Evolutionary conservation across 139 green algal genomes (phyloP), one percentile per base, ranked within the genome.

Genomic region (Medakamo hakoo): DNA sequence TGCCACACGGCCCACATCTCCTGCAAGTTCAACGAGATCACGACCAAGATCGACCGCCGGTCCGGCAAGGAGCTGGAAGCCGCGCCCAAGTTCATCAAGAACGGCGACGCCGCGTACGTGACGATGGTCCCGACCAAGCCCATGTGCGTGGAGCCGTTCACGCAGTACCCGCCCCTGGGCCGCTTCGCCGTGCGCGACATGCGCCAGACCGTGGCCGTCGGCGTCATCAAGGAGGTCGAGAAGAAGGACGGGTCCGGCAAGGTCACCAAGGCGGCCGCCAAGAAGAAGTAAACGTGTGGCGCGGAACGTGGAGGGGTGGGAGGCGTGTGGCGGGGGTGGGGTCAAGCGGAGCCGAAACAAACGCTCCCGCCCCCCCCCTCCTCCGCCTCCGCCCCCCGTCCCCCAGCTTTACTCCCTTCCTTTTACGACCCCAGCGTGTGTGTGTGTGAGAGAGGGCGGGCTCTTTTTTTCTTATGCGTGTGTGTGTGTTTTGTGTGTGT

Each of bases 141-240:
- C 63, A 83, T 88, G 80, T 85, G 81, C 62, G 76, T 88, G 59
- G 82, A 88, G 80, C 58, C 70, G 4, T 88, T 82, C 72, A 75
- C 65, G 16, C 49, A 73, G 32, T 88, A 86, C 70, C 79, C 78
- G 25, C 71, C 76, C 20, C 69, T 88, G 59, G 82, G 80, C 9
- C 71, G 80, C 48, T 88, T 88, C 65, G 82, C 74, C 58, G 76
- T 87, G 67, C 76, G 78, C 30, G 80, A 82, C 74, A 84, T 86
- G 79, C 70, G 71, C 49, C 76, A 84, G 66, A 84, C 74, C 19
- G 80, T 87, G 29, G 80, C 79, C 52, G 80, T 87, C 27, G 80
- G 80, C 59, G 75, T 87, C 70, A 84, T 87, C 74, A 84, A 86
- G 76, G 30, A 58, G 14, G 77, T 83, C 25, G 60, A 52, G 40